phyloP scores from a whole-genome alignment of 2,329 filamentous ascomycete genomes.

The Geosmithia flava region DNA sequence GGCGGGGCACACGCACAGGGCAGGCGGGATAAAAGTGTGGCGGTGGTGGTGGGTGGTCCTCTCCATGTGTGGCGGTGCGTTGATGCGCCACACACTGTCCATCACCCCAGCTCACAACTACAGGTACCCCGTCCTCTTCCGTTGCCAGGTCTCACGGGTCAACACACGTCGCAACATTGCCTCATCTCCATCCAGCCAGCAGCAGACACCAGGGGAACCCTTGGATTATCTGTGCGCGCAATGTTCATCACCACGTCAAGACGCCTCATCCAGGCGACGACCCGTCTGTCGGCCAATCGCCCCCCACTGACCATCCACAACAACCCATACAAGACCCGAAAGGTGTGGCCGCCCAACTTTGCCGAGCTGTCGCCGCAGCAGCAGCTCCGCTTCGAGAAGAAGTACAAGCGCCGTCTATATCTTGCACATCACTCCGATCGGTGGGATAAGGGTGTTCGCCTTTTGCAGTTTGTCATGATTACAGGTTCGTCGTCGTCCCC shows the following conservation, averaged over 20 bases:
- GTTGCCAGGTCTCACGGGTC: not conserved
- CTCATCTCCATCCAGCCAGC: too few species aligned
- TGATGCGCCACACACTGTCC: not conserved
- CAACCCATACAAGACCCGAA: slow-evolving; percentile 54
- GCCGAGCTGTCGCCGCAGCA: slow-evolving; percentile 55
- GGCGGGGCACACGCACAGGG: slow-evolving; percentile 16
- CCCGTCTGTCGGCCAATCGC: slow-evolving; percentile 2
- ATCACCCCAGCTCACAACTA: not conserved
- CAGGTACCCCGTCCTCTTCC: not conserved
- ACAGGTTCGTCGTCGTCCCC: slow-evolving; percentile 31
- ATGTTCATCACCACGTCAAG: slow-evolving; percentile 8
- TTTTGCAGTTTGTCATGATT: slow-evolving; percentile 49
- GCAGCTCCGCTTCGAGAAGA: slow-evolving; percentile 67
- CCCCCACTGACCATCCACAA: slow-evolving; percentile 23
- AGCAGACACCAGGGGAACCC: not conserved
- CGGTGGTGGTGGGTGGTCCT: not conserved
- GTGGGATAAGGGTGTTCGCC: slow-evolving; percentile 53
- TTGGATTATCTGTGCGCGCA: not conserved
- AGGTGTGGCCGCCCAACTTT: slow-evolving; percentile 71
- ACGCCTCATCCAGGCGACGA: slow-evolving; percentile 18
- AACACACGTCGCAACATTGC: too few species aligned
- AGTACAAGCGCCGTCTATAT: slow-evolving; percentile 58
- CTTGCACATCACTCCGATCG: slow-evolving; percentile 48
- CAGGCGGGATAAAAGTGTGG: slow-evolving; percentile 1
- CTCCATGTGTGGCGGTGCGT: slow-evolving; percentile 9